Percentiles rank a stretch among this genome's conserved stretches.
Conservation (phyloP, 2,329 filamentous ascomycete species). For the Pestalotiopsis sp. region DNA sequence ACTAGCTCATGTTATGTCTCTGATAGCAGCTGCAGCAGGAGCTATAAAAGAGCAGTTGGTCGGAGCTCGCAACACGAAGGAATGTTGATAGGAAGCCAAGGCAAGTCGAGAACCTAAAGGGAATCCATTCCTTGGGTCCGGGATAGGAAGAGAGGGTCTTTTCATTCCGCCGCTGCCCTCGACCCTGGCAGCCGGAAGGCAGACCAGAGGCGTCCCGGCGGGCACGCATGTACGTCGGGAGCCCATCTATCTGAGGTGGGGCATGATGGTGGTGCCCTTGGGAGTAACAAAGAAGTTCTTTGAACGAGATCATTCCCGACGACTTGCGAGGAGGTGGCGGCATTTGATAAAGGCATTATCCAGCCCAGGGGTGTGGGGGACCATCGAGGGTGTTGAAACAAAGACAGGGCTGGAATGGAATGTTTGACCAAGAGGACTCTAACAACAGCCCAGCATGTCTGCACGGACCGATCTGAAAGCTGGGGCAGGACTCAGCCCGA, state of each 20-base stretch:
- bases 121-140: slow-evolving; percentile 26
- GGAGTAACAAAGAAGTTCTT: slow-evolving; percentile 8
- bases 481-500: background rate
- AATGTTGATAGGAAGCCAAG: slow-evolving; percentile 28
- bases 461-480: slow-evolving; percentile 7
- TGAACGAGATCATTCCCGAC: background rate
- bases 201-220: slow-evolving; percentile 4
- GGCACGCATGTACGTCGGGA: background rate
- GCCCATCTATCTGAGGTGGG: background rate
- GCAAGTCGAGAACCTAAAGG: slow-evolving; percentile 18
- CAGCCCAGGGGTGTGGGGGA: background rate
- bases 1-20: slow-evolving; percentile 21
- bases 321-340: background rate
- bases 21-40: slow-evolving; percentile 1
- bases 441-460: background rate
- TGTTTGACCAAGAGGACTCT: background rate
- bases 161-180: background rate
- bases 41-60: slow-evolving; percentile 16
- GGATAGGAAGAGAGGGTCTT: background rate
- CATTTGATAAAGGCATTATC: background rate
- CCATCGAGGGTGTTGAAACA: slow-evolving; percentile 5
- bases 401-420: slow-evolving; percentile 11
- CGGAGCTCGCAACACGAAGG: slow-evolving; percentile 21
- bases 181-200: background rate
- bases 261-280: background rate